Evolutionary conservation across 257 asterid genomes (phyloP), one percentile per base, ranked within the genome.

Genomic region (Hygrophila difformis): DNA sequence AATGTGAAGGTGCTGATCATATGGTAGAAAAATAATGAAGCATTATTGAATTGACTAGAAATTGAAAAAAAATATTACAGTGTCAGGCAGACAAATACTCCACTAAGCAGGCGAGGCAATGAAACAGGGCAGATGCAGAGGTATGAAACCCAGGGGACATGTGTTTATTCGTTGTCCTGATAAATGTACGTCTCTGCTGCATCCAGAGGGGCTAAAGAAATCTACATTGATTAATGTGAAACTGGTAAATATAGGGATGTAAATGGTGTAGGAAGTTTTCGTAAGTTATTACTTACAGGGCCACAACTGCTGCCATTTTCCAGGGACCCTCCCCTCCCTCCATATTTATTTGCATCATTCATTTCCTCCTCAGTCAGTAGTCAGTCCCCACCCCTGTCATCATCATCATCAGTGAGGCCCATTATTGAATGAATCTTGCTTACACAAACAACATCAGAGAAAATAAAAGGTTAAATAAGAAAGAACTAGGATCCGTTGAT

Each of bases 281-380:
- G 34, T 3, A 17, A 45, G 51, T 65, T n/a, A n/a, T n/a, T n/a
- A n/a, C n/a, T n/a, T n/a, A n/a, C 49, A 13, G 17, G 26, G 35
- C 78, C 81, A 76, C 85, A 72, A n/a, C n/a, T n/a, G 20, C 61
- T 60, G 58, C 59, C 61, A n/a, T 47, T 59, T 14, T 47, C 74
- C 9, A 44, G 39, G 62, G 13, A n/a, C n/a, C n/a, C n/a, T n/a
- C n/a, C n/a, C n/a, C n/a, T 23, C 18, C 11, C 44, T 24, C 33
- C 26, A 10, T 36, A 35, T 50, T 50, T 35, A 50, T 33, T 31
- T 15, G 9, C 39, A 47, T 12, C 18, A 11, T 34, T 20, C 53
- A 43, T 29, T 28, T 28, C 56, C 40, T 24, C n/a, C 44, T 17
- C 51, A 17, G 18, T 42, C 19, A 49, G 42, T 40, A 8, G 17